These are phyloP conservation scores for Arctostaphylos glauca DNA, from an alignment of 148 eudicot genomes.

Conservation along the genomic window DNA sequence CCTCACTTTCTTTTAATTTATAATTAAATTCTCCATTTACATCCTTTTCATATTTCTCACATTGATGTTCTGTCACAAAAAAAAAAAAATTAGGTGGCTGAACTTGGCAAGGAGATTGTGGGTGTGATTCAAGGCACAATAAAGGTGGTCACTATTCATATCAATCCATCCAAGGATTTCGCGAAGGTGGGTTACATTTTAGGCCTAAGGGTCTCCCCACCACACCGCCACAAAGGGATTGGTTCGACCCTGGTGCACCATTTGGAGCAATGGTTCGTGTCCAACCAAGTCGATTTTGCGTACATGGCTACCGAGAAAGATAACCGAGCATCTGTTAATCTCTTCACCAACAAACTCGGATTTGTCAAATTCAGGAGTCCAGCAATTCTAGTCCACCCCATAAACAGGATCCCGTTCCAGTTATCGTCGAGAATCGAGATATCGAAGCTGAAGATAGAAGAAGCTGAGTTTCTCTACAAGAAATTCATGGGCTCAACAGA, in stretches of 20 bases:
- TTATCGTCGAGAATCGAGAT: slow-evolving; percentile 11
- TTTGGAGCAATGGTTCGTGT: slow-evolving; percentile 27
- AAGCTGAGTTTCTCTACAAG: slow-evolving; percentile 27
- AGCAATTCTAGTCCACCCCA: slow-evolving; percentile 30
- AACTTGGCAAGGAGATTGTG: slow-evolving; percentile 28
- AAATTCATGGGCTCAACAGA: slow-evolving; percentile 22
- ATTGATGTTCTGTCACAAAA: slow-evolving; percentile 7
- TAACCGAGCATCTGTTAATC: slow-evolving; percentile 25
- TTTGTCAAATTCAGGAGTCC: slow-evolving; percentile 27
- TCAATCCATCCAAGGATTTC: slow-evolving; percentile 7
- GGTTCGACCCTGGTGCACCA: slow-evolving; percentile 24
- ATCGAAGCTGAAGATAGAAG: slow-evolving; percentile 17
- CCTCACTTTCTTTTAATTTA: background rate
- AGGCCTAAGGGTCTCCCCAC: slow-evolving; percentile 32
- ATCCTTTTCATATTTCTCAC: background rate
- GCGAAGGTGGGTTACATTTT: slow-evolving; percentile 33
- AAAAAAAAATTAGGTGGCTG: slow-evolving; percentile 26
- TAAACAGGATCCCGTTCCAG: background rate
- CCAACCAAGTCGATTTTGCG: slow-evolving; percentile 25
- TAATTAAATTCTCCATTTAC: background rate
- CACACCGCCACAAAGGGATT: slow-evolving; percentile 28
- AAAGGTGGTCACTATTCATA: slow-evolving; percentile 25
- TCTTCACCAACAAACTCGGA: slow-evolving; percentile 24
- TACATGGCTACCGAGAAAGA: slow-evolving; percentile 40
- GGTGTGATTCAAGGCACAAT: slow-evolving; percentile 35